phyloP scores from a whole-genome alignment of 352 stramenopile genomes.

The Globisporangium yorkense region DNA sequence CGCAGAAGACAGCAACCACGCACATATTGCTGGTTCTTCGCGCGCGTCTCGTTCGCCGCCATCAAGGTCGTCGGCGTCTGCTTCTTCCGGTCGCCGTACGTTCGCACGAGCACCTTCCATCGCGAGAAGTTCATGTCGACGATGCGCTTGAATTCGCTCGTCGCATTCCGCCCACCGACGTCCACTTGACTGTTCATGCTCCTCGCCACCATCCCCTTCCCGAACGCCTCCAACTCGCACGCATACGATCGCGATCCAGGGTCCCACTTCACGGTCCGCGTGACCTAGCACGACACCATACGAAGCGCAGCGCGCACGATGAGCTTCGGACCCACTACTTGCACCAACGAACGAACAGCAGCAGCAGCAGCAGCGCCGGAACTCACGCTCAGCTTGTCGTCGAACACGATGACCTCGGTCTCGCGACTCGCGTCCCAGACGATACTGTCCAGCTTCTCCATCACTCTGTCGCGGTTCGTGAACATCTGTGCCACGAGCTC shows the following conservation, averaged over 20 bases:
- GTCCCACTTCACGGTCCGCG: constrained; percentile 5
- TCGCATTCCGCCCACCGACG: constrained; percentile 26
- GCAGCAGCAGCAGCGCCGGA: background rate
- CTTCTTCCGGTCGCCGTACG: constrained; percentile 38
- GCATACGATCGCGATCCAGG: background rate
- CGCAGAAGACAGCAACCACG: background rate
- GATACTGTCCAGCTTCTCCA: constrained; percentile 25
- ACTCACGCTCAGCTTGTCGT: constrained; percentile 20
- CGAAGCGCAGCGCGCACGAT: background rate
- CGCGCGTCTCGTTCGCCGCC: constrained; percentile 60
- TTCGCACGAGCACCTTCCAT: constrained; percentile 41
- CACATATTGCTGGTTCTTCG: constrained; percentile 23
- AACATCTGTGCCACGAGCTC: constrained; percentile 54
- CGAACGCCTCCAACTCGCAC: constrained; percentile 33
- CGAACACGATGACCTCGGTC: constrained; percentile 14
- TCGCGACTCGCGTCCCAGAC: constrained; percentile 31
- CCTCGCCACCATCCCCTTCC: constrained; percentile 23
- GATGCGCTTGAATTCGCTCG: constrained; percentile 22
- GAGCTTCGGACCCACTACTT: background rate
- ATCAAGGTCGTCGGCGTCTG: constrained; percentile 50
- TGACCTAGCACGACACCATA: constrained; percentile 2
- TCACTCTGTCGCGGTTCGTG: constrained; percentile 31
- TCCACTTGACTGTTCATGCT: constrained; percentile 23
- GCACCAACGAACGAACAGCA: background rate
- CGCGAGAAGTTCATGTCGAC: constrained; percentile 36